These are phyloP conservation scores for Pichia sp. DNA, from an alignment of 1,139 yeast genomes.

Conservation along the genomic window DNA sequence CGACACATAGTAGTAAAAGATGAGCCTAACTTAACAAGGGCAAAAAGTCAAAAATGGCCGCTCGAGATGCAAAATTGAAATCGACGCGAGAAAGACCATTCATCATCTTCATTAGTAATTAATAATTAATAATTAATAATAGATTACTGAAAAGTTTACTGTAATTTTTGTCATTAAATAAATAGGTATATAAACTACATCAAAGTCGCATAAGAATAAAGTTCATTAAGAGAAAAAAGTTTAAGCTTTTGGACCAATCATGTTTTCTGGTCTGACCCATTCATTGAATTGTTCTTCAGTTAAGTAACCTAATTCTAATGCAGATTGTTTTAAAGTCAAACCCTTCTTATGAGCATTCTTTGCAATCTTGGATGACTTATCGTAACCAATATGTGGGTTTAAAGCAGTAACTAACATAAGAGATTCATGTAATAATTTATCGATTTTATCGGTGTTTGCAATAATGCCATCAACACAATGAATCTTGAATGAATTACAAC, in stretches of 20 bases:
- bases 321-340: slow-evolving; percentile 87
- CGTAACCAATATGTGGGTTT: slow-evolving; percentile 98
- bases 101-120: too few species aligned
- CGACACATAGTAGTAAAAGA: background rate
- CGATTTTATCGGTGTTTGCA: slow-evolving; percentile 85
- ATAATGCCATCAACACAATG: slow-evolving; percentile 92
- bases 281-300: slow-evolving; percentile 81
- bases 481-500: slow-evolving; percentile 78
- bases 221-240: background rate
- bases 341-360: slow-evolving; percentile 99
- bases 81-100: background rate
- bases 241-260: slow-evolving; percentile 78
- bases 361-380: slow-evolving; percentile 93
- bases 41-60: background rate
- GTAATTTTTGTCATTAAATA: background rate
- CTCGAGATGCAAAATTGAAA: background rate
- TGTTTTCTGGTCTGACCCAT: slow-evolving; percentile 97
- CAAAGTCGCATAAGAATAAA: background rate
- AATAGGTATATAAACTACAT: background rate
- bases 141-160: background rate
- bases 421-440: slow-evolving; percentile 83
- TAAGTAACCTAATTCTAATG: slow-evolving; percentile 82
- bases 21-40: background rate
- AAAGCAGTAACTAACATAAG: slow-evolving; percentile 97
- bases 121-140: too few species aligned